Base-by-base conservation (phyloP, 495 filamentous ascomycete genomes). In the Penicillium waksmanii region DNA sequence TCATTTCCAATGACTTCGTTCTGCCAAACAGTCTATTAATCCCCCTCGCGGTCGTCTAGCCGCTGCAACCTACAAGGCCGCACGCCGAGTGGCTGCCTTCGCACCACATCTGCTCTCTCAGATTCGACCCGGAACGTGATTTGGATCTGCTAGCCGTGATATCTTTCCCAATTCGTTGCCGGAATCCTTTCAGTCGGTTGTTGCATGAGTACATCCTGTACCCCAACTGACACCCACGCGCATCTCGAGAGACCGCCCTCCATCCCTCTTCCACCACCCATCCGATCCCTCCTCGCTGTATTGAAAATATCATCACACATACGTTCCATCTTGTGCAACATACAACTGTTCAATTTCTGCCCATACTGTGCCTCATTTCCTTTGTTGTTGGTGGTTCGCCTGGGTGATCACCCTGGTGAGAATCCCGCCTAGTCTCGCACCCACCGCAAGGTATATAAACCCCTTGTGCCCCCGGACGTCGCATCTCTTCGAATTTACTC, bases 381-480 rank as follows among this genome's bases (percentile, higher is more conserved):
- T 51, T 54, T 54, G 31, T 49, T 19, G 51, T 51, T 62, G 60
- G 33, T 27, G 18, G 49, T 64, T 57, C 31, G 57, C 66, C 55
- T 48, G 43, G 66, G 61, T 61, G 57, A 55, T 58, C 43, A 27
- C 60, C 60, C 51, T 23, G 55, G 63, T 61, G 57, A 58, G 53
- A 38, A 10, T 25, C 42, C 54, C 18, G 48, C 44, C 43, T 53
- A n/a, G 47, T 42, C 31, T 46, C 34, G 40, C 48, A 46, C 53
- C 58, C 58, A 15, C 49, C 27, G 17, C 55, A 56, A 63, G 61
- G 61, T 63, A 63, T 56, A 59, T 59, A 63, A 46, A 48, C 46
- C 61, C 56, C 56, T 53, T 43, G 51, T 48, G 31, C 61, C 51
- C 50, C n/a, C 51, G 51, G 49, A 52, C 55, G n/a, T 54, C 15